A percentile compares a stretch with the other conserved stretches of the same genome.
phyloP scores from a whole-genome alignment of 225 moss, liverwort and hornwort genomes.

The Straminergon stramineum region DNA sequence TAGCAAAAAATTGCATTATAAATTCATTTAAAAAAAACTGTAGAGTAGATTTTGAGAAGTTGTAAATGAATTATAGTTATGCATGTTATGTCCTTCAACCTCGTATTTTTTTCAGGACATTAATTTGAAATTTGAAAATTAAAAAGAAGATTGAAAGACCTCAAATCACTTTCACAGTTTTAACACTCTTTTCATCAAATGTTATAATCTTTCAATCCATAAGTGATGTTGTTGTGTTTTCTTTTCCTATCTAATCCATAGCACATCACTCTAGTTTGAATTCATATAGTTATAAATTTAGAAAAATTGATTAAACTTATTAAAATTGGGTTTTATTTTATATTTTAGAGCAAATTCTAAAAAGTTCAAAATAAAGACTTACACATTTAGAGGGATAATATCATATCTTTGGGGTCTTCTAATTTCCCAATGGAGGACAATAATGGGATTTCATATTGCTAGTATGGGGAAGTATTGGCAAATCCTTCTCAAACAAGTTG shows the following conservation, averaged over 20 bases:
- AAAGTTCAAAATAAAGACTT: not conserved
- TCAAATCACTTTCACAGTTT: not conserved
- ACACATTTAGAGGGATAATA: not conserved
- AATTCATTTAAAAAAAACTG: not conserved
- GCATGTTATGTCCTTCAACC: no score
- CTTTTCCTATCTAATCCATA: not conserved
- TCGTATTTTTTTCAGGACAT: not conserved
- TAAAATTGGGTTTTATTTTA: fast-evolving
- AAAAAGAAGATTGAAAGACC: not conserved
- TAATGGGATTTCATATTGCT: fast-evolving
- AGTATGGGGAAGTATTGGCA: fast-evolving
- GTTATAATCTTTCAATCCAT: not conserved
- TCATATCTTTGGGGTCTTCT: not conserved
- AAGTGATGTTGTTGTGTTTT: not conserved
- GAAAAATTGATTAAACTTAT: not conserved
- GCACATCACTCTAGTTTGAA: not conserved
- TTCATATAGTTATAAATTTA: not conserved
- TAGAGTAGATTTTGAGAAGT: not conserved
- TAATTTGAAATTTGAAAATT: not conserved
- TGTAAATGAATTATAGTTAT: not conserved
- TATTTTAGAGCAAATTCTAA: not conserved
- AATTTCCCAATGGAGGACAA: fast-evolving
- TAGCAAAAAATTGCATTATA: fast-evolving
- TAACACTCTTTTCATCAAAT: not conserved
- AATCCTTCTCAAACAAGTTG: not conserved